Percentiles rank a stretch among this genome's conserved stretches.
phyloP scores from a whole-genome alignment of 2,329 filamentous ascomycete genomes.

The Cladosporium austrohemisphaericum region DNA sequence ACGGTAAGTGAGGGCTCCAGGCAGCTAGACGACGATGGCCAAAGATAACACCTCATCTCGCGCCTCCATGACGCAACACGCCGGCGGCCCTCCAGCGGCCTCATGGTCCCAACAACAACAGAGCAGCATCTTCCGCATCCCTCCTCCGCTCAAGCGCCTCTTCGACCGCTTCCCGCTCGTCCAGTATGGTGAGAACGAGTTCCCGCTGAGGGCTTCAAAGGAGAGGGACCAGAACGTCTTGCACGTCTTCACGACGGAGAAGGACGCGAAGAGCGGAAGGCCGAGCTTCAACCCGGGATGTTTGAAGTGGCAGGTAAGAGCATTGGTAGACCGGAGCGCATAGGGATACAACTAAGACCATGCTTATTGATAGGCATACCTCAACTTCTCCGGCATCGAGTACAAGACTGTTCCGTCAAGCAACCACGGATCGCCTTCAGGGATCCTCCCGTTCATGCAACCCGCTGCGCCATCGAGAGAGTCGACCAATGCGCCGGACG shows the following conservation, averaged over 20 bases:
- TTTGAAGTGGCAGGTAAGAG: conserved; percentile 87
- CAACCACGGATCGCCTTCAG: conserved; percentile 89
- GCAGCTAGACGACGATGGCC: neutral
- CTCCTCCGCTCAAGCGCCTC: conserved; percentile 71
- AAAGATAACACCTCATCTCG: conserved; percentile 11
- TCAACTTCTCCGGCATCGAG: conserved; percentile 69
- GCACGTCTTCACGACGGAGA: conserved; percentile 69
- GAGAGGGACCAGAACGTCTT: conserved; percentile 55
- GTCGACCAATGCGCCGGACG: conserved; percentile 24
- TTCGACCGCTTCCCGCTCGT: conserved; percentile 81
- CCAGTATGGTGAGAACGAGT: conserved; percentile 69
- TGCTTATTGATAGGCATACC: conserved; percentile 61
- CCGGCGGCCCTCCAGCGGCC: conserved; percentile 16
- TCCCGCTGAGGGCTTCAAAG: conserved; percentile 60
- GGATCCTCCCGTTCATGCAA: conserved; percentile 82
- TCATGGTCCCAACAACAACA: conserved; percentile 10
- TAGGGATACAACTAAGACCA: neutral
- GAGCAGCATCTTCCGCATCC: conserved; percentile 52
- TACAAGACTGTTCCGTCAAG: conserved; percentile 69
- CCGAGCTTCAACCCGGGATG: conserved; percentile 91
- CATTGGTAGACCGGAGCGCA: neutral
- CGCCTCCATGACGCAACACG: conserved; percentile 15
- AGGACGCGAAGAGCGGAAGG: conserved; percentile 56
- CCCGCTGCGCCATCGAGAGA: conserved; percentile 41
- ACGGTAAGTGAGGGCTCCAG: neutral